Percentiles rank a stretch among this genome's conserved stretches.
Evolutionary conservation across 192 early-diverging fungal species (phyloP).

Genomic region (Linnemannia elongata): DNA sequence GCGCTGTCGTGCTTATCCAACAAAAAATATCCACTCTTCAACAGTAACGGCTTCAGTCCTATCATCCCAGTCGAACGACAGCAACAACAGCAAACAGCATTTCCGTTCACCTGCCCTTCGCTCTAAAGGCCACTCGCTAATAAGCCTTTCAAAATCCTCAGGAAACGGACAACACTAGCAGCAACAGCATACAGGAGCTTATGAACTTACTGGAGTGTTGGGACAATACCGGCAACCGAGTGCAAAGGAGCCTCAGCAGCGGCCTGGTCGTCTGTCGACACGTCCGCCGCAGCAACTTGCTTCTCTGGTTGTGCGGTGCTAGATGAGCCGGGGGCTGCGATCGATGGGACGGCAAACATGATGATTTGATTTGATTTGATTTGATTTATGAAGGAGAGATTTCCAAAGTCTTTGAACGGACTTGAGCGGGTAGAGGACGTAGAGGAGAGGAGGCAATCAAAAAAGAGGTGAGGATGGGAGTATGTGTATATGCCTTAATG

Average conservation of each 20-base stretch:
- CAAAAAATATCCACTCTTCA: not conserved
- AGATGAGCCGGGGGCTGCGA: conserved; percentile 39
- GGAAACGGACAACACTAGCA: not conserved
- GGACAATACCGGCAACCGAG: conserved; percentile 69
- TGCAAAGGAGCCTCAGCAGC: conserved; percentile 44
- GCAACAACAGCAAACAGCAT: too few species aligned
- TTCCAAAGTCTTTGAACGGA: not conserved
- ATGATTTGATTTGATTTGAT: conserved; percentile 1
- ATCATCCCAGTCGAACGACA: too few species aligned
- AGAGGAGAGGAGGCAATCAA: not conserved
- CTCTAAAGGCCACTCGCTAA: not conserved
- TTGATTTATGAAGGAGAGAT: not conserved
- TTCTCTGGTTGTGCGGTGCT: conserved; percentile 31
- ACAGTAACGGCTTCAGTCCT: too few species aligned
- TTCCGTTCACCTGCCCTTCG: not conserved
- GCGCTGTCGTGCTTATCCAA: not conserved
- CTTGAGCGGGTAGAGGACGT: too few species aligned
- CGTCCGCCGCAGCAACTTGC: conserved; percentile 27
- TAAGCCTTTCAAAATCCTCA: not conserved
- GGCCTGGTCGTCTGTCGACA: conserved; percentile 49
- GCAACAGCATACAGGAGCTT: not conserved
- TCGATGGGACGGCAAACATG: conserved; percentile 55
- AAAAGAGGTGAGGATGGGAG: not conserved
- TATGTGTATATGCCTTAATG: not conserved
- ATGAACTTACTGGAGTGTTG: conserved; percentile 73